Evolutionary conservation across 352 stramenopile genomes (phyloP).

Genomic region (Pythium plurisporium): DNA sequence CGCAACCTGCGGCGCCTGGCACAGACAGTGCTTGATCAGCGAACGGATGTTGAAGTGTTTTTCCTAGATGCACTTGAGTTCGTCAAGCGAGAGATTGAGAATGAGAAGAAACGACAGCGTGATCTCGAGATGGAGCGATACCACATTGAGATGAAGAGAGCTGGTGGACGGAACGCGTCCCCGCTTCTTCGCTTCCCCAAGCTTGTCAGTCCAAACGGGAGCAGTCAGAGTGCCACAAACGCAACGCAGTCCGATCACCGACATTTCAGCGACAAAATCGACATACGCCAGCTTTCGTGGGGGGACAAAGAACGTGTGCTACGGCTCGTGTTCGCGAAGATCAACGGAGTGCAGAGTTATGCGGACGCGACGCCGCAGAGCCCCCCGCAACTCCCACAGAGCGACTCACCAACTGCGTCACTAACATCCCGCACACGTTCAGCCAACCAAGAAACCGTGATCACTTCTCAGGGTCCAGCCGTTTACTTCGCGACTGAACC

Average conservation of each 20-base stretch:
- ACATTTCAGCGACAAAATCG: conserved; percentile 75
- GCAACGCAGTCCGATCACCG: neutral
- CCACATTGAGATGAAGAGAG: conserved; percentile 44
- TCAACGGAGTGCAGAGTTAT: conserved; percentile 81
- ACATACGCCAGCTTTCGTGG: conserved; percentile 85
- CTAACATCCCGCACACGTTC: conserved; percentile 7
- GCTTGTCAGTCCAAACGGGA: conserved; percentile 25
- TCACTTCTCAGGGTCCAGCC: neutral
- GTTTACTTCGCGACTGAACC: conserved; percentile 64
- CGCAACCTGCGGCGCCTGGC: conserved; percentile 83
- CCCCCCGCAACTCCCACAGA: conserved; percentile 12
- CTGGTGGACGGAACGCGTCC: conserved; percentile 25
- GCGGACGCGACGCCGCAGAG: conserved; percentile 24
- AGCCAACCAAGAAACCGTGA: conserved; percentile 9
- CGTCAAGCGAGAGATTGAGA: conserved; percentile 75
- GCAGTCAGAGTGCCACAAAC: neutral
- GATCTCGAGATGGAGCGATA: conserved; percentile 52
- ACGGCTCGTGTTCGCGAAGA: conserved; percentile 92
- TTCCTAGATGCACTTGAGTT: conserved; percentile 90
- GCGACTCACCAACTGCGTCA: conserved; percentile 1
- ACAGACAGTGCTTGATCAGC: conserved; percentile 89
- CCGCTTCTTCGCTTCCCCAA: conserved; percentile 44
- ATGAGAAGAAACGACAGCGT: conserved; percentile 42
- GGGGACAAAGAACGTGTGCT: conserved; percentile 90
- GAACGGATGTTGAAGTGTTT: conserved; percentile 90